Base-by-base conservation (phyloP, 2,329 filamentous ascomycete genomes). In the Curvularia eragrostidis region DNA sequence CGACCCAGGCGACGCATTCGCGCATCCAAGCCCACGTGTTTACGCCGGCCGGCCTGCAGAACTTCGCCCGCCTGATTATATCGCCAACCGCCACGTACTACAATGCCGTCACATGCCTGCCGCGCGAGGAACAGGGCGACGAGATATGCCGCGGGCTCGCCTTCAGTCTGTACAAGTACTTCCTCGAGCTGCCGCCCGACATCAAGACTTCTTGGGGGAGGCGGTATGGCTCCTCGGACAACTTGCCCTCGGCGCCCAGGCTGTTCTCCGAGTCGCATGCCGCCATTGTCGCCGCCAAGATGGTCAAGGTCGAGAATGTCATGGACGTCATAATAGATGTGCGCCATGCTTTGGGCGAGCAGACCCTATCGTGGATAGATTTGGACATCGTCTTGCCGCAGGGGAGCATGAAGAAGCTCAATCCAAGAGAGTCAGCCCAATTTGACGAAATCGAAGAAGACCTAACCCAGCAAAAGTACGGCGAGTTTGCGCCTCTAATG, bases 21-120 rank as follows among this genome's bases (percentile, higher is more conserved):
- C 90, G 95, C 77, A 93, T 98, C 67, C 94, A 98, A 81, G 86
- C 95, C 64, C 95, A 98, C 78, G 86, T 99, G 78, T 91, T 96
- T 80, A 91, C 91, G 60, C 88, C 92, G 2, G 93, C 92, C 64
- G 95, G 95, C 65, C 89, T 96, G 68, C 90, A 91, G 73, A 94
- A 90, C 67, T 99, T 94, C 75, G 89, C 91, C 59, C 91, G 94
- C 70, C 87, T 99, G 66, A 96, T 94, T 59, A 89, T 98, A 65
- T 96, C 94, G 23, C 95, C 95, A 43, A 96, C 91, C 72, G 97
- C 94, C 46, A 88, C 92, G 50, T 90, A 96, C 71, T 98, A 98
- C 78, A 86, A 88, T 65, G 94, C 93, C 53, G 95, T 99, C 76
- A 89, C 91, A 74, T 88, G 93, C 75, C 85, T 99, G 42, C 93